Percentiles rank a stretch among this genome's conserved stretches.
phyloP scores from a whole-genome alignment of 2,329 filamentous ascomycete species.

The Sporothrix brasiliensis region DNA sequence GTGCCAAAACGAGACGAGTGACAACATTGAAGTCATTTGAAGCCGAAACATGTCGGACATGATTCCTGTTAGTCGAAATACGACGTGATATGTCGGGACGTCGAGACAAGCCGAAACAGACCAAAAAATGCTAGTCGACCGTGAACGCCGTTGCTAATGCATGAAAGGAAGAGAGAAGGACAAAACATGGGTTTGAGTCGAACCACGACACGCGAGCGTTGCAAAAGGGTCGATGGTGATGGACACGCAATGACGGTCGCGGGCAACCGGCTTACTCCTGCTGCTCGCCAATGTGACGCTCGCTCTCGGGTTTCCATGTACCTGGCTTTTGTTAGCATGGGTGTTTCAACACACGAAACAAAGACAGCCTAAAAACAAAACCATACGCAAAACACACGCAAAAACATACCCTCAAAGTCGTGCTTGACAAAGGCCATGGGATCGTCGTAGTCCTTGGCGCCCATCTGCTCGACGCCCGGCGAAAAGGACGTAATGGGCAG shows the following conservation, averaged over 20 bases:
- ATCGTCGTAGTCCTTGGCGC: conserved; percentile 81
- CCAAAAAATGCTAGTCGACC: neutral
- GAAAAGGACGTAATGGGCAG: conserved; percentile 97
- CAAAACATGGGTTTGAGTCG: neutral
- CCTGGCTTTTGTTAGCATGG: conserved; percentile 50
- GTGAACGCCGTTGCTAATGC: conserved; percentile 27
- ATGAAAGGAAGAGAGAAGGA: neutral
- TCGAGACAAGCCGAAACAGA: neutral
- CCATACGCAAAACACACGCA: too few relatives aligned
- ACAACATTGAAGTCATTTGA: neutral
- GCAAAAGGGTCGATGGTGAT: neutral
- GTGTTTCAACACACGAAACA: neutral
- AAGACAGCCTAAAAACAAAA: neutral
- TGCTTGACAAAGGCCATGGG: conserved; percentile 98
- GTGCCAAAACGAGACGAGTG: neutral
- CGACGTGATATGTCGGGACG: too few relatives aligned
- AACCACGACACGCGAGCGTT: too few relatives aligned
- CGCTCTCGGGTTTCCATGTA: conserved; percentile 74
- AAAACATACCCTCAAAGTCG: conserved; percentile 87
- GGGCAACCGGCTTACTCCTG: conserved; percentile 35
- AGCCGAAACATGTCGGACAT: neutral
- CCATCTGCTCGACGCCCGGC: conserved; percentile 92
- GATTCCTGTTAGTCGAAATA: neutral
- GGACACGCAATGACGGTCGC: too few relatives aligned
- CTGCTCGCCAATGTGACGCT: conserved; percentile 67